Evolutionary conservation across 2,329 filamentous ascomycete genomes (phyloP).

Genomic region (Apiospora phragmitis): DNA sequence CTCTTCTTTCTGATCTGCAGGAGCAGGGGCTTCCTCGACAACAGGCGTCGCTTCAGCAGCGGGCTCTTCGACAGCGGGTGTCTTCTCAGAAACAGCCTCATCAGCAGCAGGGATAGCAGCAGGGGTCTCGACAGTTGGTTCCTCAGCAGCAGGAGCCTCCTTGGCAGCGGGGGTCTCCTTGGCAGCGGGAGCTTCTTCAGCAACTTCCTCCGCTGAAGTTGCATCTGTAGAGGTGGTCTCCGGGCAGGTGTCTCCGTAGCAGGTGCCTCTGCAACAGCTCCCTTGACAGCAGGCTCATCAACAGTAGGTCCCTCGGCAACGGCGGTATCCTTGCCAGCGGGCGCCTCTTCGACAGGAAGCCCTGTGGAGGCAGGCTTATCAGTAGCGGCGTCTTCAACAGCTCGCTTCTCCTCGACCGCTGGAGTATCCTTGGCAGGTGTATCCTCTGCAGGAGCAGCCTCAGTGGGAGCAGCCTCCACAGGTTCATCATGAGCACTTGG

Average conservation of each 20-base stretch:
- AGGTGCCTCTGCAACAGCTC: neutral
- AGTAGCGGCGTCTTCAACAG: neutral
- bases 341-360: neutral
- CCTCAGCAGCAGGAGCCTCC: neutral
- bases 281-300: neutral
- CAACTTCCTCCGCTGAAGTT: neutral
- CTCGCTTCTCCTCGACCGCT: neutral
- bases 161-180: neutral
- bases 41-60: neutral
- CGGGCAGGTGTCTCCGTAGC: neutral
- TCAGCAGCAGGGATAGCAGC: neutral
- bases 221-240: neutral
- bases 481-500: neutral
- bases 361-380: neutral
- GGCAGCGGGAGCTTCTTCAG: neutral
- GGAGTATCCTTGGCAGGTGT: neutral
- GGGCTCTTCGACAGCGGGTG: neutral
- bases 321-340: neutral
- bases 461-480: neutral
- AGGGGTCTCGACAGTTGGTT: neutral
- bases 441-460: neutral
- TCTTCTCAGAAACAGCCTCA: neutral
- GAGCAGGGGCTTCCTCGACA: neutral
- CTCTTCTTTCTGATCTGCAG: neutral
- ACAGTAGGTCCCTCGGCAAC: neutral